Conservation (phyloP, 2,329 filamentous ascomycete species). For the Tolypocladium tundrense region DNA sequence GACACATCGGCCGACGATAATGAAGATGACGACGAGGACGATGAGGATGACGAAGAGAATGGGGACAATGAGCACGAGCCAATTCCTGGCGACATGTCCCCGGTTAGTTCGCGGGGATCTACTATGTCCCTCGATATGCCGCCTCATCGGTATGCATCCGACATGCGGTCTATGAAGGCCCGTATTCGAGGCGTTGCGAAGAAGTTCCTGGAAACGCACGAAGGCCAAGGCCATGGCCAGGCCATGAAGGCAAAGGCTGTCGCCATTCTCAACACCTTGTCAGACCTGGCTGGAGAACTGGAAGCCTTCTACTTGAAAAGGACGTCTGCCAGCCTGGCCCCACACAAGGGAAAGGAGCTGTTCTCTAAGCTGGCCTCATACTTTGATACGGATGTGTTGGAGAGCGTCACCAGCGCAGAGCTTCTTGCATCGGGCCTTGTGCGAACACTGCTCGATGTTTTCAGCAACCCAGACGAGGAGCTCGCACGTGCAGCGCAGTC, state of each 20-base stretch:
- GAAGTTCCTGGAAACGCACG: conserved; percentile 74
- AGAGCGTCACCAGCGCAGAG: conserved; percentile 93
- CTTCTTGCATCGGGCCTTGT: conserved; percentile 86
- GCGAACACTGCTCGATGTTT: conserved; percentile 68
- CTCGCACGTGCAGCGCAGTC: conserved; percentile 60
- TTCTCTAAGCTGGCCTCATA: conserved; percentile 71
- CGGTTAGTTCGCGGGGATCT: conserved; percentile 54
- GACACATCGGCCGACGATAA: conserved; percentile 28
- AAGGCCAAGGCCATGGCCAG: conserved; percentile 61
- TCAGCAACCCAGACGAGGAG: conserved; percentile 59
- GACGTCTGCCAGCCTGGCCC: conserved; percentile 31
- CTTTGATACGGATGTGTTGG: conserved; percentile 79
- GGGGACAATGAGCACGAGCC: conserved; percentile 42
- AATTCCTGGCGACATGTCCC: conserved; percentile 50
- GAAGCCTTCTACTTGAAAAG: conserved; percentile 57
- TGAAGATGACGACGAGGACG: conserved; percentile 42
- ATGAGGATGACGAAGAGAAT: conserved; percentile 37
- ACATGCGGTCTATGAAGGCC: conserved; percentile 45
- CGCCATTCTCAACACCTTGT: conserved; percentile 64
- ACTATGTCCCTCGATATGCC: conserved; percentile 54
- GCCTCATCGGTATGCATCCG: conserved; percentile 34
- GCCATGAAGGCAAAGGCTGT: conserved; percentile 69
- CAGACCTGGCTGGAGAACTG: conserved; percentile 61
- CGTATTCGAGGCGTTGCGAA: conserved; percentile 69
- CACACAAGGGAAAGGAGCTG: conserved; percentile 48